phyloP scores from a whole-genome alignment of 139 green algal genomes.

The Pedinophyceae sp. region DNA sequence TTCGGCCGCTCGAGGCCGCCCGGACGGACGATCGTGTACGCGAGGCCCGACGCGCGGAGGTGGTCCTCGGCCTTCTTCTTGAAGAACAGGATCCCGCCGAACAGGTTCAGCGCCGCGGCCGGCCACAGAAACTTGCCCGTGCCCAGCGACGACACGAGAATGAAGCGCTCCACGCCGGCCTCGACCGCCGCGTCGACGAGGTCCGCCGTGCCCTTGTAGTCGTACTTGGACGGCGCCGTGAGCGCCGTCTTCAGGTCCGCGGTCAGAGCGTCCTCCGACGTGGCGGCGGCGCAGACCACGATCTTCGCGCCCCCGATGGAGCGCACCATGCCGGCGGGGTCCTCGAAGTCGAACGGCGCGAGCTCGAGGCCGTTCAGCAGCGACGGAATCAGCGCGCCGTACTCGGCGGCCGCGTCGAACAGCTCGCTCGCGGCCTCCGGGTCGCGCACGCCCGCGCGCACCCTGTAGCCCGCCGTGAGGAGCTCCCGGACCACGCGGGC shows the following conservation, averaged over 20 bases:
- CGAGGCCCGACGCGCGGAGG: conserved; percentile 59
- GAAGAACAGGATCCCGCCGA: conserved; percentile 68
- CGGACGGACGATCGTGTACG: conserved; percentile 75
- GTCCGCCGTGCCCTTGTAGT: conserved; percentile 48
- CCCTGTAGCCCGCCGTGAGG: conserved; percentile 31
- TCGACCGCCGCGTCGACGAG: conserved; percentile 48
- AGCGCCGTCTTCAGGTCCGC: no score
- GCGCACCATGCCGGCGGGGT: conserved; percentile 28
- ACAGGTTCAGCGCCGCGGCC: conserved; percentile 55
- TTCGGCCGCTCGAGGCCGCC: conserved; percentile 77
- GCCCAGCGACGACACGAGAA: conserved; percentile 70
- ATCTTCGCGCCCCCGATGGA: conserved; percentile 29
- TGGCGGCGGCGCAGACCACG: no score
- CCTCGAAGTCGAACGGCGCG: conserved; percentile 44
- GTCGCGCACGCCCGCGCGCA: conserved; percentile 54
- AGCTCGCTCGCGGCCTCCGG: conserved; percentile 29
- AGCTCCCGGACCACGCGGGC: conserved; percentile 47
- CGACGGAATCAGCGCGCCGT: conserved; percentile 31
- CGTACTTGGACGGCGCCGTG: conserved; percentile 42
- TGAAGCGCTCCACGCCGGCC: conserved; percentile 52
- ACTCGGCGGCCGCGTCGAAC: conserved; percentile 25
- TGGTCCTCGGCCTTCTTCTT: conserved; percentile 73
- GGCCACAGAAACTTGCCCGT: conserved; percentile 70
- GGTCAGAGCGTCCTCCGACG: no score
- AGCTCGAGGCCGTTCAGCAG: conserved; percentile 25